Evolutionary conservation across 2,329 filamentous ascomycete genomes (phyloP), one percentile per base, ranked within the genome.

Genomic region (Fonsecaea nubica): DNA sequence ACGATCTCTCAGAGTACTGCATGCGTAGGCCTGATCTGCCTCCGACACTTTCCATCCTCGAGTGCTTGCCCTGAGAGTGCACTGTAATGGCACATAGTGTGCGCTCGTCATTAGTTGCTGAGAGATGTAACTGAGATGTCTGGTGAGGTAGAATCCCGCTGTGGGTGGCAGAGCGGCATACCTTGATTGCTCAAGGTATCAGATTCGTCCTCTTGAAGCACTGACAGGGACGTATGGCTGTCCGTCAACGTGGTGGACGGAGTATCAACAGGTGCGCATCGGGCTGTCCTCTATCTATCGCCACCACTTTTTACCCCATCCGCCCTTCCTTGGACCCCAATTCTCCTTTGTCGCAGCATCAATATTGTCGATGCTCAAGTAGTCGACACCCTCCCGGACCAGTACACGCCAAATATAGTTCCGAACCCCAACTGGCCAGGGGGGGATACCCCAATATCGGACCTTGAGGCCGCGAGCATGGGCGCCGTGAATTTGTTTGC

Each of bases 361-460:
- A 21, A 57, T 18, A 57, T 87, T 85, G 77, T 88, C 85, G 1
- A 84, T 85, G 72, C 86, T 87, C 58, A 88, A 72, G 42, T 85
- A 78, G 72, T 86, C 85, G 8, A 82, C 85, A 0, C 85, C 84
- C 72, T 87, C 84, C 25, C 80, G 75, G 6, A 84, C 79, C 36
- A 88, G 73, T 32, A 84, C 76, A 10, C 78, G 77, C 86, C 86
- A 87, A 13, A 87, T 75, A 60, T 81, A 78, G 70, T 87, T 85
- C 36, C 85, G 75, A 72, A 86, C 68, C 45, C 80, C 80, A 2
- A 82, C 75, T 1, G 86, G 86, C 85, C 86, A 88, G 58, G 74
- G 75, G 0, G 86, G 86, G n/a, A 84, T 80, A n/a, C 80, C 79
- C 85, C 85, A 88, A 69, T 87, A 88, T 52, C 86, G 75, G 0